These are phyloP conservation scores for Parietaria judaica DNA, from an alignment of 306 rosid species.

Conservation along the genomic window DNA sequence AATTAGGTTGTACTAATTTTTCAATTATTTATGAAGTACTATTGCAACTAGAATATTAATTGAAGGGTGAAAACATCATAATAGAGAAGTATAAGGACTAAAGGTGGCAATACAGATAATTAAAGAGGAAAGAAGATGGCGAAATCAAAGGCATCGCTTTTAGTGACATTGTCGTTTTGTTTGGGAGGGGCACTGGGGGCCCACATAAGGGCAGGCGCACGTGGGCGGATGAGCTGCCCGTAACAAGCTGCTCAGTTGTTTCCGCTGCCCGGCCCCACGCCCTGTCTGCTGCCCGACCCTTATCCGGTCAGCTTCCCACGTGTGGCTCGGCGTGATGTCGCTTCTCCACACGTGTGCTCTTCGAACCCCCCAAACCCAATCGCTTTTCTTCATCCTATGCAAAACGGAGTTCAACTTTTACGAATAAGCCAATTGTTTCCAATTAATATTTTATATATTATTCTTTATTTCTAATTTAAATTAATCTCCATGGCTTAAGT, in stretches of 20 bases:
- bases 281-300: conserved; percentile 15
- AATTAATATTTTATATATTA: too few relatives aligned
- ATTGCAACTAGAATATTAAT: too few relatives aligned
- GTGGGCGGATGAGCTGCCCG: conserved; percentile 25
- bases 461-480: too few relatives aligned
- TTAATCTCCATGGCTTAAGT: too few relatives aligned
- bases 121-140: not conserved
- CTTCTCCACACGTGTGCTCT: conserved; percentile 1
- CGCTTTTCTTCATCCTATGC: too few relatives aligned
- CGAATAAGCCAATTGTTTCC: too few relatives aligned
- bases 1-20: too few relatives aligned
- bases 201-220: conserved; percentile 25
- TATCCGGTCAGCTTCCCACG: conserved; percentile 22
- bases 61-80: too few relatives aligned
- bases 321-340: not conserved
- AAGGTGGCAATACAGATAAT: too few relatives aligned
- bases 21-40: too few relatives aligned
- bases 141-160: conserved; percentile 17
- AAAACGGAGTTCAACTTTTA: too few relatives aligned
- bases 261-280: conserved; percentile 13
- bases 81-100: too few relatives aligned
- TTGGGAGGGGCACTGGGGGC: conserved; percentile 23
- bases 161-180: conserved; percentile 20
- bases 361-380: not conserved
- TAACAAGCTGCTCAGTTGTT: not conserved